Evolutionary conservation across 2,329 filamentous ascomycete genomes (phyloP), one percentile per base, ranked within the genome.

Genomic region (Monosporascus sp.): DNA sequence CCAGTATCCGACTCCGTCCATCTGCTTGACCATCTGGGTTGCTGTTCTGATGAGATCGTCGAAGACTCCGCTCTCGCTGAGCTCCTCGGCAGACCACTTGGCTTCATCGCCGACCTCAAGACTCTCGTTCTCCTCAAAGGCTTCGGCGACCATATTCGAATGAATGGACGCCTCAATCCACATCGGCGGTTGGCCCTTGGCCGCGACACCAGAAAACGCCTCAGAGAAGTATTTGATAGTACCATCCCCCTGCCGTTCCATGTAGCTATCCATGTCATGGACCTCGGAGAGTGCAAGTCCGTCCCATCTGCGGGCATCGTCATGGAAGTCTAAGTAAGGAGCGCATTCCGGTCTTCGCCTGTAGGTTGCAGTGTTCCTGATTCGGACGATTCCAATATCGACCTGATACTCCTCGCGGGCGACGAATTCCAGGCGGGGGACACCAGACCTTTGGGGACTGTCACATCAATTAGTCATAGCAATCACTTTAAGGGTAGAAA

Each of bases 1-100:
- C 61, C 62, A 66, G 37, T 52, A 58, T 7, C 64, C 67, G 4
- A 69, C 55, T 3, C 61, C 60, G 49, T 69, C 67, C 53, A 68
- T 63, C 1, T 58, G 58, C 52, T 65, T 63, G 48, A 68, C 58
- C 51, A 63, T 54, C 1, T 55, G 35, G 2, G 49, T 58, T 4
- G 65, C 57, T 11, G 59, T 59, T n/a, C 24, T 46, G 45, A 68
- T 38, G 17, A 69, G 53, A 1, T 55, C 54, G 7, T 63, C 56
- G 28, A 67, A 58, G 7, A 57, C 58, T 15, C 60, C 60, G 7
- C 50, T 51, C 9, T 59, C 26, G 15, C 59, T 44, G 26, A 68
- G 57, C 5, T 57, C 49, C 28, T 62, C 54, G 0, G 58, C 48
- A 8, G 55, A 56, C 66, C 66, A 68, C 11, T 37, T 47, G 4